Percentiles rank a stretch among this genome's conserved stretches.
These are phyloP conservation scores for Rubroboletus satanas DNA, from an alignment of 768 basidiomycete species.

Conservation along the genomic window DNA sequence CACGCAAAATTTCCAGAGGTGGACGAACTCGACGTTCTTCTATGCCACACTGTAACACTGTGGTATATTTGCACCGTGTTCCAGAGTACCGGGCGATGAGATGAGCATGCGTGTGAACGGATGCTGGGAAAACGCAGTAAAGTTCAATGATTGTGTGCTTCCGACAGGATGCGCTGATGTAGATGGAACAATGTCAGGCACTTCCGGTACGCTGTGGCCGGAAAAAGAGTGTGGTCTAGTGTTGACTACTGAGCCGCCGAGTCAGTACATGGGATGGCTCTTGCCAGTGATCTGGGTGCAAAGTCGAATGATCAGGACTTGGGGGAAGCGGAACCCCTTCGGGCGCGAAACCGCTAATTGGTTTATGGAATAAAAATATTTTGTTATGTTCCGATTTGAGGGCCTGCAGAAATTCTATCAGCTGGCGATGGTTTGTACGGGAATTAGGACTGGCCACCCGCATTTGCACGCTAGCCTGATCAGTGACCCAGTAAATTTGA, in stretches of 20 bases:
- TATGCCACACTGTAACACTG: conserved; percentile 14
- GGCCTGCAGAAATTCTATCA: conserved; percentile 7
- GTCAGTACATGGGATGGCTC: neutral
- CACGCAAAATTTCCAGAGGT: conserved; percentile 21
- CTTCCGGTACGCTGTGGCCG: neutral
- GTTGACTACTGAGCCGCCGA: neutral
- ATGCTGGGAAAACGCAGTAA: conserved; percentile 8
- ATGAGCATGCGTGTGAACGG: conserved; percentile 18
- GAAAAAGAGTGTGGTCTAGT: neutral
- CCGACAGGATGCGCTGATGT: conserved; percentile 2
- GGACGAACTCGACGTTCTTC: conserved; percentile 18
- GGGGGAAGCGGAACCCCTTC: conserved; percentile 1
- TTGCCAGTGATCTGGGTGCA: no score
- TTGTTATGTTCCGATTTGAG: neutral
- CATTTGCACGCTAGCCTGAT: conserved; percentile 7
- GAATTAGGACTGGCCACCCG: conserved; percentile 17
- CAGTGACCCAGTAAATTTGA: conserved; percentile 6
- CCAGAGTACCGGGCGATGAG: conserved; percentile 10
- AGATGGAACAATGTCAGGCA: conserved; percentile 1
- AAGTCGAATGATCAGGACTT: neutral
- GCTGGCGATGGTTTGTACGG: conserved; percentile 8
- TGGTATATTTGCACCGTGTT: conserved; percentile 15
- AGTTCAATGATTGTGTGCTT: conserved; percentile 17
- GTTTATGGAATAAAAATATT: conserved; percentile 12
- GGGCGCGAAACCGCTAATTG: conserved; percentile 11